Base-by-base conservation (phyloP, 306 rosid species). In the Cyamopsis tetragonoloba region DNA sequence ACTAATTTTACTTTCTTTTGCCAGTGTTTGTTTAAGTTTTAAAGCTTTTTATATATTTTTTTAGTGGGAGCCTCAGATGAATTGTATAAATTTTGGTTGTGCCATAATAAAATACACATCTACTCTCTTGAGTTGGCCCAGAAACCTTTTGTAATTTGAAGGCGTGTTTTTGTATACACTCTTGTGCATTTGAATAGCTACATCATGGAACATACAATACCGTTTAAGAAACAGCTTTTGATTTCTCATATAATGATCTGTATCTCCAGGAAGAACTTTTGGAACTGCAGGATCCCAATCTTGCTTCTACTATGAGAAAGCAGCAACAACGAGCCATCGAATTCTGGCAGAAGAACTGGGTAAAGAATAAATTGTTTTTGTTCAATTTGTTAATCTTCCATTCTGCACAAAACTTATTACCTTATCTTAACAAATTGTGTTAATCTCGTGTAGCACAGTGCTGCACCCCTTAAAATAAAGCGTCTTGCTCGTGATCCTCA, bases 261-360 rank as follows among this genome's bases (percentile, higher is more conserved):
- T 61, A 46, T 77, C 38, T 73, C 55, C 55, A 93, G 98, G 91
- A 89, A 68, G 98, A 89, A 67, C 95, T 93, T 65, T 77, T 70
- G 48, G 97, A 88, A 84, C 87, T 93, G 67, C 98, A 93, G 77
- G 89, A 93, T 81, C 62, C 74, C 14, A 28, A 69, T 71, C 98
- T 93, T 80, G 86, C 97, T 70, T 89, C 95, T 53, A 77, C 77
- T 15, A 81, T 88, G 30, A 84, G 87, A 79, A 78, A 72, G 37
- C 89, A 86, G 83, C 91, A 88, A 58, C 79, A 41, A 9, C 84
- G 96, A 51, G 91, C 86, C 37, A 23, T 86, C 48, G 75, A 84
- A 30, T 93, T 93, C 77, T 89, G 98, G 98, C 85, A 78, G 78
- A 89, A 78, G 62, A 86, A 89, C 73, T 93, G 97, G 98, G 97